Conservation (phyloP, 805 yeast genomes). For the Candida peoriensis region DNA sequence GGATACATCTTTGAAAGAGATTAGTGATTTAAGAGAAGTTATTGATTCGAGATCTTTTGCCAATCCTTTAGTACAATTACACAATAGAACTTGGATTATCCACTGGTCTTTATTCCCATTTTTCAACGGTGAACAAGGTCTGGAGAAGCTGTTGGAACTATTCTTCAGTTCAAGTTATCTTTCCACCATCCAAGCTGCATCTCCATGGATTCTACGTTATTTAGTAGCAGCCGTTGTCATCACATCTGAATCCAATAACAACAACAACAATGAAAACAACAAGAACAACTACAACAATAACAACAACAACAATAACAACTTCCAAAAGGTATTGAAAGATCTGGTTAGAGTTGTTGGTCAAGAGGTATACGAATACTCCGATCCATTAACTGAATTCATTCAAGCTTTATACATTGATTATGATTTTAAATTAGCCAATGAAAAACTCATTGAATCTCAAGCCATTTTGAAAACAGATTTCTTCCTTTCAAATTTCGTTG, state of each 20-base stretch:
- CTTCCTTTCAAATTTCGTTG: constrained; percentile 42
- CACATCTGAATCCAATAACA: constrained; percentile 27
- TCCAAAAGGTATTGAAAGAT: constrained; percentile 54
- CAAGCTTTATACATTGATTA: constrained; percentile 51
- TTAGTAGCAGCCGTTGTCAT: constrained; percentile 53
- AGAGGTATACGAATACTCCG: constrained; percentile 60
- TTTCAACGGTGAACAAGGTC: constrained; percentile 47
- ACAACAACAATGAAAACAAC: no score
- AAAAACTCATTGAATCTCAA: constrained; percentile 42
- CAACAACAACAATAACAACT: constrained; percentile 24
- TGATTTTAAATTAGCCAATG: constrained; percentile 50
- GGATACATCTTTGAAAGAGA: constrained; percentile 48
- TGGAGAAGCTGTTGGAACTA: constrained; percentile 49
- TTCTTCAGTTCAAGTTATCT: constrained; percentile 56
- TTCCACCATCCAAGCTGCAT: constrained; percentile 63
- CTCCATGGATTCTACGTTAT: constrained; percentile 69
- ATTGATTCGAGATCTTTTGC: constrained; percentile 50
- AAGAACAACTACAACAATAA: no score
- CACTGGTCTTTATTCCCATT: constrained; percentile 67
- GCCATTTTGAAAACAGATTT: constrained; percentile 49
- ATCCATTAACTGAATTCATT: constrained; percentile 57
- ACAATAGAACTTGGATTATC: constrained; percentile 61
- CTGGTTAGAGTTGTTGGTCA: constrained; percentile 52
- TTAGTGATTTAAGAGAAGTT: constrained; percentile 49
- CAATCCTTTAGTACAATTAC: constrained; percentile 53